These are phyloP conservation scores for Neurospora africana DNA, from an alignment of 495 filamentous ascomycete genomes.

Conservation along the genomic window DNA sequence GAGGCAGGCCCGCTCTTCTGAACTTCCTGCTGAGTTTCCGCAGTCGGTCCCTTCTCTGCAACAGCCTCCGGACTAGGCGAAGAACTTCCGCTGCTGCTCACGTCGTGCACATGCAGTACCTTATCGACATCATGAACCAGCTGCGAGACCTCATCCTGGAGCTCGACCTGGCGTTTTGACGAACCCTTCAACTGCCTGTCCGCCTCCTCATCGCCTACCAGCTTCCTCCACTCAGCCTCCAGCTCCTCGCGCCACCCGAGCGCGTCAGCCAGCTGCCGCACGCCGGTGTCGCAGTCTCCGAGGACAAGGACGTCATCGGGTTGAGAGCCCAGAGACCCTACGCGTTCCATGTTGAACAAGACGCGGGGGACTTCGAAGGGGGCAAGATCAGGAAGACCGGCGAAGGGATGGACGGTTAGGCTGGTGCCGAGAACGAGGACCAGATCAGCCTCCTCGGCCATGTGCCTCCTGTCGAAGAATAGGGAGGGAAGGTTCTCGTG, in stretches of 20 bases:
- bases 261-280: conserved; percentile 69
- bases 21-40: neutral
- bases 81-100: conserved; percentile 1
- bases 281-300: conserved; percentile 61
- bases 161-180: conserved; percentile 13
- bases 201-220: conserved; percentile 35
- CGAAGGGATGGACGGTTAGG: conserved; percentile 81
- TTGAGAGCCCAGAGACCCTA: conserved; percentile 62
- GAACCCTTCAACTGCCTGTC: conserved; percentile 24
- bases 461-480: conserved; percentile 51
- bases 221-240: conserved; percentile 38
- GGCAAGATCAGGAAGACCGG: conserved; percentile 59
- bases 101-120: conserved; percentile 24
- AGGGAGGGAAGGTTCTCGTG: conserved; percentile 57
- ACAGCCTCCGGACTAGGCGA: neutral
- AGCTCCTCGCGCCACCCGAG: conserved; percentile 84
- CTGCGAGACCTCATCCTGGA: conserved; percentile 24
- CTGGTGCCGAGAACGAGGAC: conserved; percentile 89
- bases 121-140: conserved; percentile 27
- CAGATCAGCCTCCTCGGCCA: conserved; percentile 60
- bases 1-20: neutral
- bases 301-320: conserved; percentile 30
- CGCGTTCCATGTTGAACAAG: conserved; percentile 79
- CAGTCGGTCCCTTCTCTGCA: conserved; percentile 4
- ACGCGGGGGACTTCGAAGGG: conserved; percentile 55